Conservation (phyloP, 257 asterid genomes). For the Fraxinus cuspidata region DNA sequence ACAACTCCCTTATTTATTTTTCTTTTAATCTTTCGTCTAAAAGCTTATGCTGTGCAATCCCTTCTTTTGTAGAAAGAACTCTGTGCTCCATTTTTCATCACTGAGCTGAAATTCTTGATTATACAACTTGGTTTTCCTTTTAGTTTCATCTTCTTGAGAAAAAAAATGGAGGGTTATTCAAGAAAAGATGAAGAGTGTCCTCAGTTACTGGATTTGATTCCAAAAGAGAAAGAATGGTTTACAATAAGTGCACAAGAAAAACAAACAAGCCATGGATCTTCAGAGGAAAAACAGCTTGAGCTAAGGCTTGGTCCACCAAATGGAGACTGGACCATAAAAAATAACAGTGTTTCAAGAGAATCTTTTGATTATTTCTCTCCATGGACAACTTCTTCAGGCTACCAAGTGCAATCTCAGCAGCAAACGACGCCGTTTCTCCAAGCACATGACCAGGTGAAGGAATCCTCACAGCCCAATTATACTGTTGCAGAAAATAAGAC, state of each 20-base stretch:
- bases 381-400: not conserved
- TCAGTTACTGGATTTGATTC: constrained; percentile 66
- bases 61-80: not conserved
- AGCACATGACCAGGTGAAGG: not conserved
- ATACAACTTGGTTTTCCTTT: not conserved
- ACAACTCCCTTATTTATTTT: too few relatives aligned
- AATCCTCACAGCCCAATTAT: constrained; percentile 28
- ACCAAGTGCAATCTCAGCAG: constrained; percentile 18
- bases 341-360: not conserved
- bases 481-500: constrained; percentile 58
- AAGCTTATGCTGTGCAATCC: not conserved
- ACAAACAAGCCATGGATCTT: constrained; percentile 22
- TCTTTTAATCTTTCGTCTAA: too few relatives aligned
- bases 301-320: constrained; percentile 88
- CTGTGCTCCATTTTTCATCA: not conserved
- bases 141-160: not conserved
- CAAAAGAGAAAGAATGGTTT: constrained; percentile 38
- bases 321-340: constrained; percentile 45
- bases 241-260: constrained; percentile 38
- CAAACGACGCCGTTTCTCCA: not conserved
- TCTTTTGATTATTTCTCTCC: constrained; percentile 35
- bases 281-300: constrained; percentile 78
- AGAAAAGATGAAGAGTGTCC: constrained; percentile 56
- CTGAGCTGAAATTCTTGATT: not conserved
- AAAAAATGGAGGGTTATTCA: constrained; percentile 59